Evolutionary conservation across 164 flowering plant species (phyloP).

Genomic region (Akebia trifoliata): DNA sequence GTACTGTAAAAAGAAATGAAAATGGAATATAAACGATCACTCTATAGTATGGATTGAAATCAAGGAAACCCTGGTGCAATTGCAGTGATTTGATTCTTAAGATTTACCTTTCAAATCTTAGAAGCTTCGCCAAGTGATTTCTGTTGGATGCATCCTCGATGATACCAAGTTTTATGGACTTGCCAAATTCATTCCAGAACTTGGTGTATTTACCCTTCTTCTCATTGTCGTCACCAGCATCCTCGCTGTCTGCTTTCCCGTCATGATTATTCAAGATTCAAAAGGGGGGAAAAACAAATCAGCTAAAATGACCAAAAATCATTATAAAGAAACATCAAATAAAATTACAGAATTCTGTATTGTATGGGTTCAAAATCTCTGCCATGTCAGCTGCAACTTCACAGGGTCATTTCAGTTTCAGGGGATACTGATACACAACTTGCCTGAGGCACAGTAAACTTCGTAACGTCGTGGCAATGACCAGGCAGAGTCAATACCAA

Average conservation of each 20-base stretch:
- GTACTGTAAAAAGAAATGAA: constrained; percentile 42
- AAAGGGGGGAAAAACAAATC: background rate
- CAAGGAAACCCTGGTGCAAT: too few relatives aligned
- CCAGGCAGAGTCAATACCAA: too few relatives aligned
- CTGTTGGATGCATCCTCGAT: constrained; percentile 95
- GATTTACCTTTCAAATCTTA: constrained; percentile 92
- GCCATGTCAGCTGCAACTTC: too few relatives aligned
- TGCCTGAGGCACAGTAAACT: too few relatives aligned
- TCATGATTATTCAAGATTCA: constrained; percentile 2
- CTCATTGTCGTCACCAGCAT: constrained; percentile 61
- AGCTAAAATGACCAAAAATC: background rate
- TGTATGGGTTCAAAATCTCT: background rate
- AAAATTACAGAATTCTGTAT: too few relatives aligned
- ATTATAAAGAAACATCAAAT: background rate
- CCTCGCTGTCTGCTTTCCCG: constrained; percentile 46
- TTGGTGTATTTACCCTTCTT: constrained; percentile 86
- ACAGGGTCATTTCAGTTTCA: too few relatives aligned
- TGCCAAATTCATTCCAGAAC: constrained; percentile 98
- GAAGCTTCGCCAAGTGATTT: constrained; percentile 91
- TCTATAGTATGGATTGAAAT: background rate
- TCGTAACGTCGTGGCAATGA: too few relatives aligned
- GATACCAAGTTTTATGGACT: constrained; percentile 93
- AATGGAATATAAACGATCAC: background rate
- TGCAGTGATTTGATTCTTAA: too few relatives aligned
- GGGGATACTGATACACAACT: too few relatives aligned